Conservation (phyloP, 176 grass and related monocot species). For the Rhynchospora breviuscula region DNA sequence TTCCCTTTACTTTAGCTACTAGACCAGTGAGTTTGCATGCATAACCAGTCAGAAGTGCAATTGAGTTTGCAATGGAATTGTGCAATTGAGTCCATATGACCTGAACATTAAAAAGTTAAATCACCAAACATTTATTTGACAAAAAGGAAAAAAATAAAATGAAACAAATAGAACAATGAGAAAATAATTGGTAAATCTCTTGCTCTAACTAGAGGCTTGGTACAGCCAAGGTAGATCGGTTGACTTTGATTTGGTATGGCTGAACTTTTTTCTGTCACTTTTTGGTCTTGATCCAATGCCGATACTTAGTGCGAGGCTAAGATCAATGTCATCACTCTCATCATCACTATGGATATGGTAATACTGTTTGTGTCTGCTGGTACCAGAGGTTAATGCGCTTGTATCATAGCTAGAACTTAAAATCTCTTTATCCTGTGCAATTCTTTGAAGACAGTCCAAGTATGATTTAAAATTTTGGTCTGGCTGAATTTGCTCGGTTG, state of each 20-base stretch:
- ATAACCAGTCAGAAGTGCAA: background rate
- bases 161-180: background rate
- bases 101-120: background rate
- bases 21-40: too few species aligned
- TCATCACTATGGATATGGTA: constrained; percentile 21
- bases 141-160: background rate
- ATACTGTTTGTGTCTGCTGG: constrained; percentile 30
- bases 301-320: constrained; percentile 47
- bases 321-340: constrained; percentile 50
- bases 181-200: constrained; percentile 3
- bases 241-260: background rate
- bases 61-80: background rate
- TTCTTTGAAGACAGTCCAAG: constrained; percentile 38
- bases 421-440: constrained; percentile 21
- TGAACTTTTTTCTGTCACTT: background rate
- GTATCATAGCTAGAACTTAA: constrained; percentile 29
- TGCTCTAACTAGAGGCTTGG: constrained; percentile 23
- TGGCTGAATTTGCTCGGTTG: constrained; percentile 39
- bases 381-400: constrained; percentile 44
- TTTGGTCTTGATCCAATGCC: constrained; percentile 30
- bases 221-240: constrained; percentile 14
- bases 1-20: too few species aligned
- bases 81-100: background rate
- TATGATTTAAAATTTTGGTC: constrained; percentile 32
- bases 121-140: background rate